These are phyloP conservation scores for Aspergillus phoenicis DNA, from an alignment of 2,329 filamentous ascomycete genomes.

Conservation along the genomic window DNA sequence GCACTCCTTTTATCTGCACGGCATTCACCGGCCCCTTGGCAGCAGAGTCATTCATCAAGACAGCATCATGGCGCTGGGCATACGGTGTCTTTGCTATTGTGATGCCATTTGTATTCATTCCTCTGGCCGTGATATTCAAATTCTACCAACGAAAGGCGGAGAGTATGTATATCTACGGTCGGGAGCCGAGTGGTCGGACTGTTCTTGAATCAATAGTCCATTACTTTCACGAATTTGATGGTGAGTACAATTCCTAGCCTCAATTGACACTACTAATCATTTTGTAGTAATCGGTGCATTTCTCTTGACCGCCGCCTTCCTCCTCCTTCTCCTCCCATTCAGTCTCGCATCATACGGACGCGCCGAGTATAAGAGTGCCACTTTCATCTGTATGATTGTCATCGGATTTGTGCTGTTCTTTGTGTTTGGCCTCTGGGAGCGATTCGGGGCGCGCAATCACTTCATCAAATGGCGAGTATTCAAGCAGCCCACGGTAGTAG, in stretches of 20 bases:
- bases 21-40: conserved; percentile 59
- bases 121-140: conserved; percentile 58
- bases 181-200: conserved; percentile 49
- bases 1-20: conserved; percentile 64
- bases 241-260: conserved; percentile 47
- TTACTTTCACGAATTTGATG: conserved; percentile 66
- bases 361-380: conserved; percentile 46
- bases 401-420: conserved; percentile 56
- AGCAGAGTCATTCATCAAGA: conserved; percentile 52
- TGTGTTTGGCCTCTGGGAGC: conserved; percentile 59
- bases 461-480: conserved; percentile 59
- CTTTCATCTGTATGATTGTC: conserved; percentile 55
- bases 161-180: conserved; percentile 54
- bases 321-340: conserved; percentile 68
- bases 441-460: conserved; percentile 52
- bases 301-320: conserved; percentile 62
- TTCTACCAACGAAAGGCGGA: conserved; percentile 61
- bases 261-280: conserved; percentile 36
- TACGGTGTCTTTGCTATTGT: conserved; percentile 65
- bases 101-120: conserved; percentile 57
- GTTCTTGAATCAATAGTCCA: conserved; percentile 51
- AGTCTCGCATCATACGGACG: conserved; percentile 50
- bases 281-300: conserved; percentile 57
- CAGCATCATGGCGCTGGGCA: conserved; percentile 63
- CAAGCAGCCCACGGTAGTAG: conserved; percentile 53